Base-by-base conservation (phyloP, 352 stramenopile genomes). In the Thalassiosira livingstoniorum region DNA sequence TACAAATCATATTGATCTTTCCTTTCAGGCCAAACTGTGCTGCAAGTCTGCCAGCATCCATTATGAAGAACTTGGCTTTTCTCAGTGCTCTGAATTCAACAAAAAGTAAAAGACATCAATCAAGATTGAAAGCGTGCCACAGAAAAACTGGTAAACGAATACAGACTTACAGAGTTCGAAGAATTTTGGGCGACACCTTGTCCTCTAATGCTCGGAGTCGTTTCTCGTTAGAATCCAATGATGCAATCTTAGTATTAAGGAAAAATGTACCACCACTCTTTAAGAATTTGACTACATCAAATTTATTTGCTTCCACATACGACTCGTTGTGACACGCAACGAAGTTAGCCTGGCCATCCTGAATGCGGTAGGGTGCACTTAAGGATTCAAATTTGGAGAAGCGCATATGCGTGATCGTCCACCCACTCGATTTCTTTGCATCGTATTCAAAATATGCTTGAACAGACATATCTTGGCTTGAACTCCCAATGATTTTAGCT, bases 401-500 rank as follows among this genome's bases (percentile, higher is more conserved):
- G 29, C 89, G 62, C 60, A 94, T 51, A 37, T 94, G 81, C 0
- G 85, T 90, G n/a, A 91, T 84, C 15, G 90, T 94, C 80, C 86
- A 92, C 13, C 90, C 90, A 73, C 83, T 89, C 7, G 74, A 88
- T 66, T 94, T 94, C 67, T 93, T 92, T 53, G 90, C 76, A 80
- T 94, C 90, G 65, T 92, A 94, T 54, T 90, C 88, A 71, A 93
- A 92, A 66, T 94, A 93, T 34, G 87, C 88, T 82, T 94, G 90
- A 0, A 90, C 87, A 43, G 73, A 83, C 83, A 92, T 91, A 32
- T 86, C 58, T 47, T 81, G 77, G 53, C 82, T 67, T 39, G 82
- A 90, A 11, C 89, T 70, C 60, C 88, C 87, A 73, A 94, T 93
- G 21, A 94, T 86, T 77, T 94, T 94, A 31, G 90, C 75, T 27